Percentiles rank a stretch among this genome's conserved stretches.
phyloP scores from a whole-genome alignment of 1,139 yeast species.

The Trichomonascaceae sp. region DNA sequence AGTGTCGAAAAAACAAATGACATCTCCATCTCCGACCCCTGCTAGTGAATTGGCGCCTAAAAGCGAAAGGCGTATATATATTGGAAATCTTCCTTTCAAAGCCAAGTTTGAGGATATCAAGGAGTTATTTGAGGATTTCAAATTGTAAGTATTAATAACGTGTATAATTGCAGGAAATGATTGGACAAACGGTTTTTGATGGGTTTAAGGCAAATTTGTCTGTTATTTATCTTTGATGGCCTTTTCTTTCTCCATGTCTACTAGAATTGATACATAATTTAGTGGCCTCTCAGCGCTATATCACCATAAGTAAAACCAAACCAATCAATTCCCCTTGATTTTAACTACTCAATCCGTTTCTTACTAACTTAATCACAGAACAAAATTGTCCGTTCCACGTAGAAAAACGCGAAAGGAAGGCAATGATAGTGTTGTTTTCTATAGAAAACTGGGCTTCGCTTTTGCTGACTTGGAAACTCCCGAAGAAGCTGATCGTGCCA shows the following conservation, averaged over 20 bases:
- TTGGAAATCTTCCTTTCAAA: constrained; percentile 31
- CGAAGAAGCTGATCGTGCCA: constrained; percentile 45
- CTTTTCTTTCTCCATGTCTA: neutral
- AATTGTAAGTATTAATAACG: constrained; percentile 28
- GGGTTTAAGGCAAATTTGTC: neutral
- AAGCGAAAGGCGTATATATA: constrained; percentile 21
- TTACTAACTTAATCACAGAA: neutral
- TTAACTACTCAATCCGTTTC: neutral
- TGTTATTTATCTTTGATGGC: neutral
- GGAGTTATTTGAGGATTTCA: constrained; percentile 25
- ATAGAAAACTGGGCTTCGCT: constrained; percentile 52
- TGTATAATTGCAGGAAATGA: neutral
- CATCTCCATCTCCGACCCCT: neutral
- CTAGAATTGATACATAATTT: neutral
- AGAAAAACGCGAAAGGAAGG: neutral
- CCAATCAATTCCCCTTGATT: neutral
- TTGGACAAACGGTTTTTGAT: neutral
- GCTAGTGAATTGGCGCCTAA: constrained; percentile 1
- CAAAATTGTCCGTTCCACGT: constrained; percentile 3
- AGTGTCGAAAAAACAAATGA: neutral
- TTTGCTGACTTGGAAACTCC: constrained; percentile 53
- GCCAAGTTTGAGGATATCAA: constrained; percentile 24
- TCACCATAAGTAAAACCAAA: neutral
- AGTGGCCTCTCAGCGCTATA: neutral
- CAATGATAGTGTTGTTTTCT: constrained; percentile 16